Base-by-base conservation (phyloP, 2,329 filamentous ascomycete genomes). In the Pseudogymnoascus sp. region DNA sequence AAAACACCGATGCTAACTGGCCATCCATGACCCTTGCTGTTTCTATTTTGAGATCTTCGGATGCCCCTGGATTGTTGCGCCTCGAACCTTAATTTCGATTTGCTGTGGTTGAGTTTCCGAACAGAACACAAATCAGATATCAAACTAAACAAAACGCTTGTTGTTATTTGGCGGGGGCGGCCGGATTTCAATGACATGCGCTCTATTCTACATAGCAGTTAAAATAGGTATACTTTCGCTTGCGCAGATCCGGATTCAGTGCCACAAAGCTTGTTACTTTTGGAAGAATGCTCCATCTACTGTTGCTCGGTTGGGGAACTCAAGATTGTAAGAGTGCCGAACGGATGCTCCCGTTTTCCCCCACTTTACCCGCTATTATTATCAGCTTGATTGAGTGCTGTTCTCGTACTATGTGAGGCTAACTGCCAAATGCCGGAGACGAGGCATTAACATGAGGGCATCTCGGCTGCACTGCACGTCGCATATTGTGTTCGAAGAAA, bases 31-130 rank as follows among this genome's bases (percentile, higher is more conserved):
- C n/a, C 51, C 51, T 34, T 57, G 26, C 10, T 6, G n/a, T 16
- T 57, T 57, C 51, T 57, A 57, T 57, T 57, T 57, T 7, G 51
- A 34, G 51, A 57, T 18, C 26, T 18, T 31, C n/a, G 29, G 29
- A 57, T 34, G 26, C 34, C 26, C 47, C 47, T 54, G 47, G 10
- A 54, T 54, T 54, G 21, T 54, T 54, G 26, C 26, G 47, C 47
- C 26, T 57, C 51, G 51, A 57, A 57, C 51, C 51, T 57, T 57
- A 57, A 57, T 57, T 18, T 34, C 29, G 18, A 57, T 57, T 57
- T 57, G n/a, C 47, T 54, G 26, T 11, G 51, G n/a, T 18, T 18
- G n/a, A 18, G n/a, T 12, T 29, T 54, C 47, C n/a, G 26, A 6
- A 11, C 26, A 54, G 14, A 31, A 34, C 51, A 57, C n/a, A 57